These are phyloP conservation scores for Akanthomyces dipterigenus DNA, from an alignment of 2,329 filamentous ascomycete species.

Conservation along the genomic window DNA sequence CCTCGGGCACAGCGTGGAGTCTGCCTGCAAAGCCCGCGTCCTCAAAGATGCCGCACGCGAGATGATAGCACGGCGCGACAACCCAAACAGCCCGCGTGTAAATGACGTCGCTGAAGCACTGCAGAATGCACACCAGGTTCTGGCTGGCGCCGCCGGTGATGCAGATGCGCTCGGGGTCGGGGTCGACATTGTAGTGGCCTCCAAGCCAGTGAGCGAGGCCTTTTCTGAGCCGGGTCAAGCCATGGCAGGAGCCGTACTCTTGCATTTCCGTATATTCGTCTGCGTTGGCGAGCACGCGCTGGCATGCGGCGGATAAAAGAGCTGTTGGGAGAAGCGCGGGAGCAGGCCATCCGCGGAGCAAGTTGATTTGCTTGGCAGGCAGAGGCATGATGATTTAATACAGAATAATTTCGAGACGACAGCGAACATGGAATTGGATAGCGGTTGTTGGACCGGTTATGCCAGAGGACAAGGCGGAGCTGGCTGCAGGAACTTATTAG, in stretches of 20 bases:
- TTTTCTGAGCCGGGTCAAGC: conserved; percentile 60
- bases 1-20: conserved; percentile 66
- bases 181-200: conserved; percentile 45
- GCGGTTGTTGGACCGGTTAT: too few relatives aligned
- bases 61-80: conserved; percentile 74
- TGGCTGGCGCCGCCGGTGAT: conserved; percentile 83
- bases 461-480: too few relatives aligned
- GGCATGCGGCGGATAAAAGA: conserved; percentile 54
- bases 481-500: too few relatives aligned
- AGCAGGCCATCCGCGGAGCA: conserved; percentile 63
- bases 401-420: too few relatives aligned
- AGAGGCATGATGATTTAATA: neutral
- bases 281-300: conserved; percentile 54
- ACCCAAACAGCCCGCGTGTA: conserved; percentile 75
- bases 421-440: too few relatives aligned
- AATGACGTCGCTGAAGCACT: conserved; percentile 72
- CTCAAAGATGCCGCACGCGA: conserved; percentile 74
- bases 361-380: conserved; percentile 42
- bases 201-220: conserved; percentile 66
- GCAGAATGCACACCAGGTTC: conserved; percentile 68
- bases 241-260: conserved; percentile 72
- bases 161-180: conserved; percentile 56
- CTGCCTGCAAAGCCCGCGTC: conserved; percentile 67
- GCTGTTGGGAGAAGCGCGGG: conserved; percentile 56
- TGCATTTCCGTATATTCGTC: conserved; percentile 55